These are phyloP conservation scores for Umbelopsis sp. DNA, from an alignment of 192 early-diverging fungal species.

Conservation along the genomic window DNA sequence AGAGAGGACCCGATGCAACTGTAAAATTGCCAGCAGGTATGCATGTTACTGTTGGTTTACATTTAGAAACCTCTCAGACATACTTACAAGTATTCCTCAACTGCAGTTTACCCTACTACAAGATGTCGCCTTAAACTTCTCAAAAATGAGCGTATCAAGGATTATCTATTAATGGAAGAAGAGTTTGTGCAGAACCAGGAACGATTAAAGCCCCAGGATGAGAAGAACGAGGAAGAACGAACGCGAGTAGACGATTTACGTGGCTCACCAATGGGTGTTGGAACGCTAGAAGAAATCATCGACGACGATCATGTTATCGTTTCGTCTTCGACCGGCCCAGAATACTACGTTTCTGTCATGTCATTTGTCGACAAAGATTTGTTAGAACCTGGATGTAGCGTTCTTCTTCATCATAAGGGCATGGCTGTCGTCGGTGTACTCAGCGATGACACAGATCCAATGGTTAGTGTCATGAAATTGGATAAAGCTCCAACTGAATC, in stretches of 20 bases:
- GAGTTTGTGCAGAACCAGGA: slow-evolving; percentile 99
- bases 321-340: slow-evolving; percentile 86
- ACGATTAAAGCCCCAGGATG: slow-evolving; percentile 94
- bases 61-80: not conserved
- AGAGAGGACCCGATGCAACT: slow-evolving; percentile 87
- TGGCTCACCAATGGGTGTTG: slow-evolving; percentile 96
- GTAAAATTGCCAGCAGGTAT: slow-evolving; percentile 90
- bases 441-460: slow-evolving; percentile 93
- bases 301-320: slow-evolving; percentile 99
- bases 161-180: slow-evolving; percentile 97
- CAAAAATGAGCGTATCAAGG: slow-evolving; percentile 98
- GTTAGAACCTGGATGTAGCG: slow-evolving; percentile 95
- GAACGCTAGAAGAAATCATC: slow-evolving; percentile 97
- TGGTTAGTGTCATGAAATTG: slow-evolving; percentile 99
- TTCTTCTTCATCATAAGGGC: slow-evolving; percentile 92
- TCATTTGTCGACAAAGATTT: slow-evolving; percentile 99
- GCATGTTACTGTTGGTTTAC: not conserved
- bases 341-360: slow-evolving; percentile 97
- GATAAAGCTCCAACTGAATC: slow-evolving; percentile 99
- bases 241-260: slow-evolving; percentile 93
- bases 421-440: slow-evolving; percentile 95
- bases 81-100: slow-evolving; percentile 4
- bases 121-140: slow-evolving; percentile 96
- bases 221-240: slow-evolving; percentile 92
- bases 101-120: slow-evolving; percentile 92